Evolutionary conservation across 352 stramenopile genomes (phyloP), one percentile per base, ranked within the genome.

Genomic region (Phytophthora pinifolia): DNA sequence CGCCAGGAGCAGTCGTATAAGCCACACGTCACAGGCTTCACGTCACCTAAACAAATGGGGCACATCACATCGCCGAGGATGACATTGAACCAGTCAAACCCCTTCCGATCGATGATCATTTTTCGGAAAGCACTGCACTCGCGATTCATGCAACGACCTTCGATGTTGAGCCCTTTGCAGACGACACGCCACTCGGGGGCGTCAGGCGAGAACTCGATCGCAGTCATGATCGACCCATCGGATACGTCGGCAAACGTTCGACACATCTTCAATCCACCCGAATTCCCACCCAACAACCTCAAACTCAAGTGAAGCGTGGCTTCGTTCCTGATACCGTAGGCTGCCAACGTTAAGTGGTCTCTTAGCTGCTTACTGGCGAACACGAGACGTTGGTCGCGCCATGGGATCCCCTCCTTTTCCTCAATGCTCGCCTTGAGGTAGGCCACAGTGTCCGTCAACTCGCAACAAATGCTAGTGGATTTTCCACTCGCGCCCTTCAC

Each of bases 1-100:
- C 67, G 64, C 68, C 68, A 77, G 13, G 38, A 41, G 22, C 68
- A 77, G 35, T 65, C 47, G 41, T 77, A 77, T 35, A 77, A 68
- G 0, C 64, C 68, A 31, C 68, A 77, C 0, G 59, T 60, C 2
- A 67, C 4, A 0, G 68, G 64, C 4, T 57, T 50, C 14, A 74
- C 53, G 0, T 49, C 39, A 0, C 4, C 31, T 0, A 20, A 15
- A 20, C 68, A 77, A 0, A 51, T 47, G 9, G 67, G 67, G 18
- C 67, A 76, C 1, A 18, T 13, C 4, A 62, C 37, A 12, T 53
- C 20, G 0, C 33, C 34, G 29, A 9, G 8, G 1, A 60, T 18
- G 1, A 76, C 32, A 34, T 76, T 72, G 25, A 76, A 62, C 14
- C 39, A 4, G 0, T 36, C 18, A 17, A 67, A 67, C 0, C 39